Base-by-base conservation (phyloP, 1,284 basidiomycete species). In the Vanrija sp. region DNA sequence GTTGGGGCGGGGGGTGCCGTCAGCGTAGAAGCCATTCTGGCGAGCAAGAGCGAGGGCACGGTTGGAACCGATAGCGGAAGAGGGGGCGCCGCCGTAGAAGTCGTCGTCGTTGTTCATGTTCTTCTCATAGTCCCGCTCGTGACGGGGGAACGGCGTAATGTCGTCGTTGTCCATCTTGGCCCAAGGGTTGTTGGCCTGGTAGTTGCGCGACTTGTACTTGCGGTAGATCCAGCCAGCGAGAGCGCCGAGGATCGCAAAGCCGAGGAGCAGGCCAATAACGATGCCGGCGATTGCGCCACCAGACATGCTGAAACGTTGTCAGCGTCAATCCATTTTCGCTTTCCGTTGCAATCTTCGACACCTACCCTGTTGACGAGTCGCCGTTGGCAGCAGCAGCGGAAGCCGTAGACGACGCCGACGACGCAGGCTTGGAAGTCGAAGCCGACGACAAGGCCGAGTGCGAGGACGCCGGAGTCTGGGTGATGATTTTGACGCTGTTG, bases 131-230 rank as follows among this genome's bases (percentile, higher is more conserved):
- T 42, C 39, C 18, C 21, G 16, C 49, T 58, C 51, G 25, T 54
- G 38, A 5, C 38, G 25, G 2, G 63, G 66, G 64, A 64, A 74
- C 5, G 72, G 72, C 12, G 69, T 71, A 44, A 74, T 56, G 54
- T 74, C 68, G 52, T 74, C 69, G 51, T 68, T 66, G 44, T 61
- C 51, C 45, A 74, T 65, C 58, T 68, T 66, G 39, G 63, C 45
- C 72, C 72, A 74, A 9, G 67, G 61, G 12, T 59, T 45, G 40
- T 63, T 54, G n/a, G 40, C 10, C 38, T 42, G 12, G 38, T 52
- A 43, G 39, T 48, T 39, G 52, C 59, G 55, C 16, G 28, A 15
- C 52, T 55, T 57, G 46, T 52, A 21, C 53, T 52, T 53, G 42
- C 52, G 52, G 55, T 65, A 65, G 21, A 66, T 34, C 64, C 64